Conservation (phyloP, 106 monocot species). For the Allium cepa region DNA sequence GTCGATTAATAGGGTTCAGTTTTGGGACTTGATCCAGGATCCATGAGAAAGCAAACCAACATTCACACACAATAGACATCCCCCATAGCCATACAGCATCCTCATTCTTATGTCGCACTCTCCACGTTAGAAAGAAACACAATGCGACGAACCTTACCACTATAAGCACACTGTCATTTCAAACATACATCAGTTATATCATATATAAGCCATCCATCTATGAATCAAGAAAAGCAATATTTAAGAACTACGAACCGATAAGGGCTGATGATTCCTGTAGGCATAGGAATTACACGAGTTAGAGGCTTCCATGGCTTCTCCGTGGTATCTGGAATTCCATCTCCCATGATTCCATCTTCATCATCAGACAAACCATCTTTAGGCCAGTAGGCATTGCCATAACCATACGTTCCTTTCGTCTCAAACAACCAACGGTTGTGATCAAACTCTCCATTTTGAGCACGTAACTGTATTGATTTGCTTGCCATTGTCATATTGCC, state of each 20-base stretch:
- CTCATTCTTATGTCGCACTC: slow-evolving; percentile 38
- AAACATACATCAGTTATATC: background rate
- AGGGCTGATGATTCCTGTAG: slow-evolving; percentile 26
- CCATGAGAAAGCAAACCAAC: slow-evolving; percentile 77
- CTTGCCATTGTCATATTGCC: slow-evolving; percentile 22
- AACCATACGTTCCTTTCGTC: slow-evolving; percentile 56
- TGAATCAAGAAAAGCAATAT: background rate
- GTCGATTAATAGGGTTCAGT: slow-evolving; percentile 44
- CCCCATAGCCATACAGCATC: slow-evolving; percentile 58
- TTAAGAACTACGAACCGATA: slow-evolving; percentile 17
- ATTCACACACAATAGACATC: slow-evolving; percentile 39
- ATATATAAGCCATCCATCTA: background rate
- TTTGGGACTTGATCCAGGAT: slow-evolving; percentile 60
- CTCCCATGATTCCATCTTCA: slow-evolving; percentile 16
- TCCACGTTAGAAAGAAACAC: slow-evolving; percentile 41
- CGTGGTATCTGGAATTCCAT: slow-evolving; percentile 28
- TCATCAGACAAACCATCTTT: slow-evolving; percentile 22
- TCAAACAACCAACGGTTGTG: slow-evolving; percentile 66
- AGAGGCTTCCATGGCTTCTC: slow-evolving; percentile 74
- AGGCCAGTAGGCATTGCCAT: slow-evolving; percentile 57
- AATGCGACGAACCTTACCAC: slow-evolving; percentile 26
- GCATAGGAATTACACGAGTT: slow-evolving; percentile 29
- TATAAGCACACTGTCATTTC: slow-evolving; percentile 8
- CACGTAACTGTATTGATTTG: slow-evolving; percentile 38
- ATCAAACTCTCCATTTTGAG: slow-evolving; percentile 51